Conservation (phyloP, 805 yeast genomes). For the Cyberlindnera galapagoensis region DNA sequence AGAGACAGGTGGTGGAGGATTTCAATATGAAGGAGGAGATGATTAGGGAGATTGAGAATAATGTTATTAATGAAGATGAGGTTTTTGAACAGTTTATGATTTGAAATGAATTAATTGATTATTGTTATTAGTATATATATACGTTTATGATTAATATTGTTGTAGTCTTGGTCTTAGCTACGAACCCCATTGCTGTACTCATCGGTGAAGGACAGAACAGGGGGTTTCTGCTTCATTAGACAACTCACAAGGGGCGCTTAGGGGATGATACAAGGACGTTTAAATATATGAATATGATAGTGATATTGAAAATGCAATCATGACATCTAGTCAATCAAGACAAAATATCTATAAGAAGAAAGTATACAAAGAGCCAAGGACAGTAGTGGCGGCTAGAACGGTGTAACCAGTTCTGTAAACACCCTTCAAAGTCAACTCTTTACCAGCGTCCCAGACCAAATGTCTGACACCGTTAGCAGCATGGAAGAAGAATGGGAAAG, state of each 20-base stretch:
- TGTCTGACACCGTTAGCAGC: conserved; percentile 86
- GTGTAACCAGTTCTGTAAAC: conserved; percentile 89
- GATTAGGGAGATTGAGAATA: conserved; percentile 3
- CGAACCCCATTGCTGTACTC: too few relatives aligned
- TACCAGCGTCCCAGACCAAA: conserved; percentile 86
- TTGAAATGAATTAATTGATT: conserved; percentile 7
- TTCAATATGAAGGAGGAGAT: conserved; percentile 4
- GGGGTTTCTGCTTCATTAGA: too few relatives aligned
- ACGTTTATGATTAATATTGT: conserved; percentile 2
- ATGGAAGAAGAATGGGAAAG: conserved; percentile 87
- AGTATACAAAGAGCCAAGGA: conserved; percentile 46
- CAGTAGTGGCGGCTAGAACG: conserved; percentile 58
- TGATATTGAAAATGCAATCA: too few relatives aligned
- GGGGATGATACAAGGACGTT: too few relatives aligned
- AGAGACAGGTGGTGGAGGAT: conserved; percentile 4
- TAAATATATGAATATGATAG: too few relatives aligned
- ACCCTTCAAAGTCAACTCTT: conserved; percentile 72
- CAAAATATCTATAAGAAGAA: too few relatives aligned
- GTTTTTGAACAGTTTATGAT: conserved; percentile 4
- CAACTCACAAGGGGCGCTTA: too few relatives aligned
- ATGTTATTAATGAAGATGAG: conserved; percentile 10
- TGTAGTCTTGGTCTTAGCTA: too few relatives aligned
- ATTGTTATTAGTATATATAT: conserved; percentile 1
- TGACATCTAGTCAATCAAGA: too few relatives aligned
- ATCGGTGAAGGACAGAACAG: too few relatives aligned